These are phyloP conservation scores for Acacia acuminata DNA, from an alignment of 306 rosid species.

Conservation along the genomic window DNA sequence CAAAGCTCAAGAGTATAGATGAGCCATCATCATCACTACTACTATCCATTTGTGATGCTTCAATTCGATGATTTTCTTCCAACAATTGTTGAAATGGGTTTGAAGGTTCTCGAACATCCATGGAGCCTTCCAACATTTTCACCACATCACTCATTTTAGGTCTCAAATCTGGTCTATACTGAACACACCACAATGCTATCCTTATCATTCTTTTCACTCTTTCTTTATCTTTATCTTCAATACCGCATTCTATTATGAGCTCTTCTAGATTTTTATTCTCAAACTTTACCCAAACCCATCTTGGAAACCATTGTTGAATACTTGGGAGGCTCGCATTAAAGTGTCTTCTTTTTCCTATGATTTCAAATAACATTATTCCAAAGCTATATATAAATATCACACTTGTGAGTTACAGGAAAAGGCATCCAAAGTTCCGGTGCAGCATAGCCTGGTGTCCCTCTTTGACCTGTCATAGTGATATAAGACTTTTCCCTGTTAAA, in stretches of 20 bases:
- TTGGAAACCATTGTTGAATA: constrained; percentile 34
- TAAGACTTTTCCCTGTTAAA: too few species aligned
- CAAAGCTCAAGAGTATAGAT: background rate
- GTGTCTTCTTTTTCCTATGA: too few species aligned
- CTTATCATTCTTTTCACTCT: constrained; percentile 15
- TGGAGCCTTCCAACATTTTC: constrained; percentile 44
- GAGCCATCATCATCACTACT: background rate
- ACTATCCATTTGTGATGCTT: background rate
- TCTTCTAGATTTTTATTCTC: background rate
- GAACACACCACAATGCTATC: constrained; percentile 42
- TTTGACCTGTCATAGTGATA: too few species aligned
- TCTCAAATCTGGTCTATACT: constrained; percentile 28
- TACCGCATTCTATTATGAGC: constrained; percentile 16
- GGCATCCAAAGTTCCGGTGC: too few species aligned
- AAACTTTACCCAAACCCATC: constrained; percentile 30
- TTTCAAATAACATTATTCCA: too few species aligned
- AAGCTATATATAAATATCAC: too few species aligned
- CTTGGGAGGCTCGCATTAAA: too few species aligned
- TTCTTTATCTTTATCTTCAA: constrained; percentile 29
- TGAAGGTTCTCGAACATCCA: constrained; percentile 33
- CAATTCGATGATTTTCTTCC: background rate
- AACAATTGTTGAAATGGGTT: constrained; percentile 35
- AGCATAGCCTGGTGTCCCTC: too few species aligned
- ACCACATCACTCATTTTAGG: constrained; percentile 40
- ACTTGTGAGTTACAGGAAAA: too few species aligned